Percentiles rank a stretch among this genome's conserved stretches.
These are phyloP conservation scores for Chlorella sp. DNA, from an alignment of 139 green algal species.

Conservation along the genomic window DNA sequence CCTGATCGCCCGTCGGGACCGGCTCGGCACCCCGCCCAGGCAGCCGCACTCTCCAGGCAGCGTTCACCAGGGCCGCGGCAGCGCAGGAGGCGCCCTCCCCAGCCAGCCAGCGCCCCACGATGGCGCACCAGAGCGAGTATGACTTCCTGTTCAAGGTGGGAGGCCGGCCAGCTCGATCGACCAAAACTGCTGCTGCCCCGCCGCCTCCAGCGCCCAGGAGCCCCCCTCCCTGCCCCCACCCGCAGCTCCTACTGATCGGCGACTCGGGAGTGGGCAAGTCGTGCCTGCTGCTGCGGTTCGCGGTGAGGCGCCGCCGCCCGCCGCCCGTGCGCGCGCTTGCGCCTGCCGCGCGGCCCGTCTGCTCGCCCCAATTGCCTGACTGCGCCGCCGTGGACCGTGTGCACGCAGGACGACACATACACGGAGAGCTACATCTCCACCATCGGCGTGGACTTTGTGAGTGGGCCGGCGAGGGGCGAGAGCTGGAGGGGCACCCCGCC, in stretches of 20 bases:
- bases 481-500: no score
- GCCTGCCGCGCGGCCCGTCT: background rate
- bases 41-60: no score
- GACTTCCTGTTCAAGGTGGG: constrained; percentile 95
- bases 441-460: constrained; percentile 99
- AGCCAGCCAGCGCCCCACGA: background rate
- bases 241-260: constrained; percentile 96
- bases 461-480: constrained; percentile 24
- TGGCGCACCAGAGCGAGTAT: constrained; percentile 51
- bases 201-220: background rate
- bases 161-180: background rate
- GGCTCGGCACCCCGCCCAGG: no score
- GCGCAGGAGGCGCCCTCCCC: no score
- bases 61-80: no score
- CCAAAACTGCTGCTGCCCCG: background rate
- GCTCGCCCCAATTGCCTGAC: background rate
- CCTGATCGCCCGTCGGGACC: no score
- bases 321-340: background rate
- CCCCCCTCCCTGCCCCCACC: background rate
- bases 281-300: constrained; percentile 96
- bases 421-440: constrained; percentile 99
- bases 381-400: background rate
- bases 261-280: constrained; percentile 98
- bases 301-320: constrained; percentile 59
- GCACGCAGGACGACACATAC: constrained; percentile 97